Evolutionary conservation across 805 yeast genomes (phyloP).

Genomic region (Tetrapisispora nanseiensis): DNA sequence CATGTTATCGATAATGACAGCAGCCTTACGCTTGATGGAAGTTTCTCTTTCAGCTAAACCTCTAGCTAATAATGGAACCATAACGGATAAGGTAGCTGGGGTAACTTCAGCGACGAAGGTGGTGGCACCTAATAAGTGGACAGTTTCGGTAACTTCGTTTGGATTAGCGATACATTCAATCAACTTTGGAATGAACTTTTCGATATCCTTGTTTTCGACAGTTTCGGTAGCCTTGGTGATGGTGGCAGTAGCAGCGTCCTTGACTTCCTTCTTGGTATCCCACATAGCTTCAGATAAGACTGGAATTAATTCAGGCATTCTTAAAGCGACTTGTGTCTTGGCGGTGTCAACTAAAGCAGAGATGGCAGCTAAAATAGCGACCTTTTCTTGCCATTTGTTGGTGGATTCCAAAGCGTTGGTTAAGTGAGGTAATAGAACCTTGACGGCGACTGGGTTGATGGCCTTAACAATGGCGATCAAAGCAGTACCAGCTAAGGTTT

Average conservation of each 20-base stretch:
- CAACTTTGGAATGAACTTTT: slow-evolving; percentile 96
- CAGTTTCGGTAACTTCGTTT: slow-evolving; percentile 96
- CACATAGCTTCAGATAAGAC: slow-evolving; percentile 98
- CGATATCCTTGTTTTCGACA: slow-evolving; percentile 99
- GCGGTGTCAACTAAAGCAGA: slow-evolving; percentile 87
- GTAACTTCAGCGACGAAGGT: slow-evolving; percentile 99
- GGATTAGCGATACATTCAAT: slow-evolving; percentile 96
- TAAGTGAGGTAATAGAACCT: slow-evolving; percentile 77
- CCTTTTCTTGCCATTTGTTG: slow-evolving; percentile 98
- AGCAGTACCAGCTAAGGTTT: slow-evolving; percentile 66
- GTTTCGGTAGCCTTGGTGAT: slow-evolving; percentile 95
- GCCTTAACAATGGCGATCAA: slow-evolving; percentile 68
- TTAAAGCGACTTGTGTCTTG: slow-evolving; percentile 89
- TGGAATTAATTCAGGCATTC: slow-evolving; percentile 99
- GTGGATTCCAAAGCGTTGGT: slow-evolving; percentile 56
- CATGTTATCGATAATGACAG: slow-evolving; percentile 99
- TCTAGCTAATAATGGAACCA: slow-evolving; percentile 98
- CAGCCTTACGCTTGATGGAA: slow-evolving; percentile 98
- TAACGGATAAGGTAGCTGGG: slow-evolving; percentile 97
- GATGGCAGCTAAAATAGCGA: slow-evolving; percentile 76
- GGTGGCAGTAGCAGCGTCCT: slow-evolving; percentile 91
- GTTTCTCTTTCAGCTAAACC: slow-evolving; percentile 99
- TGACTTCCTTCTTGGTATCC: slow-evolving; percentile 99
- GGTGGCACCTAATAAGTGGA: slow-evolving; percentile 97
- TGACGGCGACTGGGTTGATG: slow-evolving; percentile 87